Conservation (phyloP, 73 alveolate species). For the Paramecium primaurelia region DNA sequence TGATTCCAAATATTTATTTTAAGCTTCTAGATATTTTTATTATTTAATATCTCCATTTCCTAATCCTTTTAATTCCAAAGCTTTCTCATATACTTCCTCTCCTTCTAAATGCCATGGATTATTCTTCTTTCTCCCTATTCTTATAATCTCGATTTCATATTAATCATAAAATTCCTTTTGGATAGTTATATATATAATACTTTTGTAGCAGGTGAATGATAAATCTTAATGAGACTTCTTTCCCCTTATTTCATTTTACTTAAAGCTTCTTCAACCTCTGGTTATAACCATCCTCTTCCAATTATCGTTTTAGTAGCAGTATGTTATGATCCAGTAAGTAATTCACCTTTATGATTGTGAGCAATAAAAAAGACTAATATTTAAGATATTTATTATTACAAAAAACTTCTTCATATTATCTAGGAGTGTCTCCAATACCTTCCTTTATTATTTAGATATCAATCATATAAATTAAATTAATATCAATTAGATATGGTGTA, state of each 20-base stretch:
- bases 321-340: neutral
- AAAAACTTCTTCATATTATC: neutral
- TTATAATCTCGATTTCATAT: slow-evolving; percentile 32
- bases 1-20: neutral
- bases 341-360: neutral
- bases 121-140: neutral
- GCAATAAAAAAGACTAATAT: neutral
- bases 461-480: neutral
- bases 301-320: slow-evolving; percentile 9
- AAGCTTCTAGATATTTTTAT: neutral
- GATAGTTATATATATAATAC: neutral
- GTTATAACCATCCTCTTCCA: neutral
- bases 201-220: neutral
- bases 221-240: neutral
- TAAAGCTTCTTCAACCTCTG: neutral
- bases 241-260: slow-evolving; percentile 36
- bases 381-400: neutral
- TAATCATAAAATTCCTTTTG: neutral
- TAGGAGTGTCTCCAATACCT: slow-evolving; percentile 30
- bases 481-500: slow-evolving; percentile 46
- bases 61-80: neutral
- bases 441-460: neutral
- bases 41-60: neutral
- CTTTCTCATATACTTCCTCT: neutral
- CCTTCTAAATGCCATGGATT: slow-evolving; percentile 47